A percentile compares a stretch with the other conserved stretches of the same genome.
These are phyloP conservation scores for Ogataea paraovalis DNA, from an alignment of 805 yeast genomes.

Conservation along the genomic window DNA sequence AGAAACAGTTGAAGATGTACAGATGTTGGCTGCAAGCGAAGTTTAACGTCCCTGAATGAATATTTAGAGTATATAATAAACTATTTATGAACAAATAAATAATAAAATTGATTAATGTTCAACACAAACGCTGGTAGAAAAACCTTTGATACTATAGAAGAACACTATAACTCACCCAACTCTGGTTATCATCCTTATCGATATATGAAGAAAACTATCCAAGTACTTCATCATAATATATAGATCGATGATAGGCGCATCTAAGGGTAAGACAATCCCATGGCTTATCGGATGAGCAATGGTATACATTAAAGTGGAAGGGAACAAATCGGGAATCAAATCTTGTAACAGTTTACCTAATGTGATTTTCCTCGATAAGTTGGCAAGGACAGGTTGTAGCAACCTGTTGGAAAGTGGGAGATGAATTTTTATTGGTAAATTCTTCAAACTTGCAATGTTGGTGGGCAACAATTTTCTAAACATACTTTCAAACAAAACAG, in stretches of 20 bases:
- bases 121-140: no score
- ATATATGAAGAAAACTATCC: constrained; percentile 66
- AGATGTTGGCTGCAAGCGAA: constrained; percentile 96
- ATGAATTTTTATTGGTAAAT: constrained; percentile 48
- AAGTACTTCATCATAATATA: constrained; percentile 43
- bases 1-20: constrained; percentile 91
- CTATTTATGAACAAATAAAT: no score
- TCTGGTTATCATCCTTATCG: constrained; percentile 35
- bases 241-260: constrained; percentile 42
- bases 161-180: background rate
- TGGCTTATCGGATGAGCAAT: constrained; percentile 46
- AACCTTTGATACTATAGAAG: no score
- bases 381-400: constrained; percentile 30
- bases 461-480: constrained; percentile 27
- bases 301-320: constrained; percentile 32
- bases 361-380: constrained; percentile 19
- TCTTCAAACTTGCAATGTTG: constrained; percentile 23
- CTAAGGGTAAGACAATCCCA: constrained; percentile 49
- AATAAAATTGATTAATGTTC: no score
- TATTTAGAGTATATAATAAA: background rate
- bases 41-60: constrained; percentile 40
- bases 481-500: constrained; percentile 18
- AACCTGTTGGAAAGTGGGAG: constrained; percentile 35
- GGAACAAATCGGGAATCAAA: constrained; percentile 44
- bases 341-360: constrained; percentile 39